phyloP scores from a whole-genome alignment of 2,329 filamentous ascomycete genomes.

The Penicillium digitatum region DNA sequence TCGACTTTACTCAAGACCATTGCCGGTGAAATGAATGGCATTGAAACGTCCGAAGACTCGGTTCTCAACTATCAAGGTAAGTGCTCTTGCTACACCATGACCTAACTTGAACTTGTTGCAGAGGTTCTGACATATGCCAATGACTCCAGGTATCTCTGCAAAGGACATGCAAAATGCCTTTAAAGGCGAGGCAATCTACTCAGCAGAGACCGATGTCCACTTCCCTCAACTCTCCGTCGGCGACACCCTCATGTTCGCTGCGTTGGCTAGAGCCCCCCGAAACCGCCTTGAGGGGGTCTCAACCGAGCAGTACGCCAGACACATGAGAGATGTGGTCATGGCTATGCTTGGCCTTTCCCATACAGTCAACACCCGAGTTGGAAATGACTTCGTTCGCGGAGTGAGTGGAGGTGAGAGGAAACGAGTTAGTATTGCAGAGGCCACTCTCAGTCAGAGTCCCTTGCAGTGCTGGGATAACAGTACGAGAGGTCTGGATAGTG shows the following conservation, averaged over 20 bases:
- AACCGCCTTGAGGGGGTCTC: not conserved
- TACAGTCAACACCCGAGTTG: constrained; percentile 44
- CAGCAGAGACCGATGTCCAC: constrained; percentile 72
- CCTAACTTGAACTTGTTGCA: not conserved
- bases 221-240: constrained; percentile 70
- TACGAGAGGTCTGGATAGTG: constrained; percentile 45
- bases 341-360: constrained; percentile 37
- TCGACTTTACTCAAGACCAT: constrained; percentile 78
- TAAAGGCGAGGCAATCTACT: constrained; percentile 77
- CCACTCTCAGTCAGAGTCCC: constrained; percentile 40
- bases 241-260: constrained; percentile 62
- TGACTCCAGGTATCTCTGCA: constrained; percentile 61
- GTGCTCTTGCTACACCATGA: not conserved
- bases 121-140: constrained; percentile 53
- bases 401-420: constrained; percentile 57
- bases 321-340: constrained; percentile 13
- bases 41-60: constrained; percentile 62
- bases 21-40: constrained; percentile 72
- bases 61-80: constrained; percentile 69
- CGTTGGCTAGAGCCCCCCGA: constrained; percentile 7
- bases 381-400: constrained; percentile 52
- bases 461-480: constrained; percentile 41
- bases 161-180: constrained; percentile 48
- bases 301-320: not conserved
- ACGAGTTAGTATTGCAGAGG: constrained; percentile 55